Evolutionary conservation across 768 basidiomycete species (phyloP).

Genomic region (Crucibulum laeve): DNA sequence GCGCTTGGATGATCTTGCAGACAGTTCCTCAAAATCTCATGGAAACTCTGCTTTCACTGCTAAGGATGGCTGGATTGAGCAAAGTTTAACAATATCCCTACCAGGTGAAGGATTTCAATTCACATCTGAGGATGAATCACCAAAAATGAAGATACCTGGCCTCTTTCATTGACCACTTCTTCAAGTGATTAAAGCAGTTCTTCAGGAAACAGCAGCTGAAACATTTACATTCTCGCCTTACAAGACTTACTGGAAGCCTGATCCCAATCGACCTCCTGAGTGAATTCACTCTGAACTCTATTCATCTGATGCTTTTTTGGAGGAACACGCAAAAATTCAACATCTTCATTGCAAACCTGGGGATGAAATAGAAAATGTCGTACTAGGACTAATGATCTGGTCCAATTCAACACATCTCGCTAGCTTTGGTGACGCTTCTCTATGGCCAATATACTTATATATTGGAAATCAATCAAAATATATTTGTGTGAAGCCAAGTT

Average conservation of each 20-base stretch:
- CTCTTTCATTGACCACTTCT: conserved; percentile 6
- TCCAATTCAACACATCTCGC: background rate
- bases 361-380: background rate
- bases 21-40: too few species aligned
- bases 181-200: conserved; percentile 9
- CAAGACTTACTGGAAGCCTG: conserved; percentile 1
- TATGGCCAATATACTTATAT: background rate
- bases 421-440: background rate
- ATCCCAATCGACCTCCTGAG: conserved; percentile 2
- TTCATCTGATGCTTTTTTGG: conserved; percentile 3
- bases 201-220: conserved; percentile 6
- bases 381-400: background rate
- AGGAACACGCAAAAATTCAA: conserved; percentile 5
- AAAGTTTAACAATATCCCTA: background rate
- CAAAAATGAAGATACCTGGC: background rate
- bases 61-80: background rate
- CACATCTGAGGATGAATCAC: background rate
- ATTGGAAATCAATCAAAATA: background rate
- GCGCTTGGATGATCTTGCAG: background rate
- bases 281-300: conserved; percentile 5
- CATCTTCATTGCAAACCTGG: background rate
- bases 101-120: background rate
- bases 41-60: background rate
- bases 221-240: conserved; percentile 2
- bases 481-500: background rate